phyloP scores from a whole-genome alignment of 2,329 filamentous ascomycete species.

The Fusarium pseudograminearum region DNA sequence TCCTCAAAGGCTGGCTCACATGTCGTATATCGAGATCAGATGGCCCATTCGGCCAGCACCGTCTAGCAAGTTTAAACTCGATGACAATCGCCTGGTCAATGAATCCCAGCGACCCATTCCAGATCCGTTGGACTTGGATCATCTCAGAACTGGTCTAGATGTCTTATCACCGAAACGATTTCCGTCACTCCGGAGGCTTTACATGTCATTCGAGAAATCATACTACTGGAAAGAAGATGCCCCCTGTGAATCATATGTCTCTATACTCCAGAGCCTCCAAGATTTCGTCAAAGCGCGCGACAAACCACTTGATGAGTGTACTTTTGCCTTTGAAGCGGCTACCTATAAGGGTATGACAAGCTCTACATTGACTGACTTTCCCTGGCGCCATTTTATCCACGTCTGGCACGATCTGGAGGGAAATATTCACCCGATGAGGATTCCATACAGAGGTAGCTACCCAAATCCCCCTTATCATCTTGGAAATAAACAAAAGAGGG shows the following conservation, averaged over 20 bases:
- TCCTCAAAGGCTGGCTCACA: background rate
- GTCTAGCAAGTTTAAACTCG: too few relatives aligned
- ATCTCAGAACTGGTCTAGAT: background rate
- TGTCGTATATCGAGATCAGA: constrained; percentile 7
- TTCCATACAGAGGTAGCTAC: background rate
- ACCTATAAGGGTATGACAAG: background rate
- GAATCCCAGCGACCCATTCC: too few relatives aligned
- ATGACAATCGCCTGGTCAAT: too few relatives aligned
- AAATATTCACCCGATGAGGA: background rate
- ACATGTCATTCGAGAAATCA: background rate
- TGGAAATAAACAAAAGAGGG: background rate
- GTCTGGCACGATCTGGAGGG: background rate
- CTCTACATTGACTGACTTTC: too few relatives aligned
- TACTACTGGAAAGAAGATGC: too few relatives aligned
- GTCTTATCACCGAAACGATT: background rate
- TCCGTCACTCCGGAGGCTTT: background rate
- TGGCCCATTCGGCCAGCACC: background rate
- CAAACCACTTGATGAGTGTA: background rate
- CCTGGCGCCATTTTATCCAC: background rate
- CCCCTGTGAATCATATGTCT: background rate
- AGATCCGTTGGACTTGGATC: background rate
- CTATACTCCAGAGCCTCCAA: background rate
- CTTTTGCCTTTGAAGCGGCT: background rate
- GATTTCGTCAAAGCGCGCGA: background rate
- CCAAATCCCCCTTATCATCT: background rate